These are phyloP conservation scores for Camillea tinctor DNA, from an alignment of 2,329 filamentous ascomycete genomes.

Conservation along the genomic window DNA sequence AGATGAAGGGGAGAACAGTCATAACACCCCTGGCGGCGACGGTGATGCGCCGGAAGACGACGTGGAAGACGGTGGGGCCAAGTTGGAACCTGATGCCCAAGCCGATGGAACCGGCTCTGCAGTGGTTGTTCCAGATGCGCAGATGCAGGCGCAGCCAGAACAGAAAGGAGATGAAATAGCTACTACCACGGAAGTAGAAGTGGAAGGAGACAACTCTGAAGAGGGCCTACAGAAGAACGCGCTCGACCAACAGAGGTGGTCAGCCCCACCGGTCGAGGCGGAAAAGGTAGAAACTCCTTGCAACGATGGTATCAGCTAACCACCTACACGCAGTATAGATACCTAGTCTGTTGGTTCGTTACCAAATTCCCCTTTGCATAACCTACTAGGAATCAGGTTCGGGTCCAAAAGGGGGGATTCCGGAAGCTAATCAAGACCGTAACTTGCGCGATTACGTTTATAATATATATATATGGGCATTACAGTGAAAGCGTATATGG, in stretches of 20 bases:
- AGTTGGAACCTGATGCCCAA: not conserved
- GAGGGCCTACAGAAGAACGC: slow-evolving; percentile 21
- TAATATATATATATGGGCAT: too few relatives aligned
- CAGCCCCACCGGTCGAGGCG: slow-evolving; percentile 17
- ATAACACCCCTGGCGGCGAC: not conserved
- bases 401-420: too few relatives aligned
- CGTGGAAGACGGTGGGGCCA: not conserved
- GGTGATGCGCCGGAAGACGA: slow-evolving; percentile 1
- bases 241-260: slow-evolving; percentile 21
- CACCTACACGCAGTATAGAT: not conserved
- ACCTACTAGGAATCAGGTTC: too few relatives aligned
- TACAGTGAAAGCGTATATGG: too few relatives aligned
- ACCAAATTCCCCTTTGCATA: too few relatives aligned
- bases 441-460: too few relatives aligned
- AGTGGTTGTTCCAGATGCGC: too few relatives aligned
- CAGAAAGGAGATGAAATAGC: slow-evolving; percentile 3
- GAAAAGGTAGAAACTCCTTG: slow-evolving; percentile 3
- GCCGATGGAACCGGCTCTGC: too few relatives aligned
- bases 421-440: too few relatives aligned
- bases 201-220: slow-evolving; percentile 22
- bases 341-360: too few relatives aligned
- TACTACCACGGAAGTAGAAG: not conserved
- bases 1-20: slow-evolving; percentile 26
- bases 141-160: slow-evolving; percentile 9
- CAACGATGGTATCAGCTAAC: slow-evolving; percentile 41